phyloP scores from a whole-genome alignment of 371 early-diverging fungal species.

The Mucor saturninus region DNA sequence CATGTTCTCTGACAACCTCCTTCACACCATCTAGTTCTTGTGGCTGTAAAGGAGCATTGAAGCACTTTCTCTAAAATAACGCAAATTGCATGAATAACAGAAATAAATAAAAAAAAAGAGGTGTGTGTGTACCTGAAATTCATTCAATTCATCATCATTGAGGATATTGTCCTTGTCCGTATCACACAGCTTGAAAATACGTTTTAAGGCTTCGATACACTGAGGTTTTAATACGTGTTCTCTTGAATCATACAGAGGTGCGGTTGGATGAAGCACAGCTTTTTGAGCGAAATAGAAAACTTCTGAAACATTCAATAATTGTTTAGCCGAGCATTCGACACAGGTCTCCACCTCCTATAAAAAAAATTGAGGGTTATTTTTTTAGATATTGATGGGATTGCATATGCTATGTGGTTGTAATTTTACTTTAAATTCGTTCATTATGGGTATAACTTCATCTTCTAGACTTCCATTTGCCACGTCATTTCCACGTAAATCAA shows the following conservation, averaged over 20 bases:
- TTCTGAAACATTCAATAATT: conserved; percentile 92
- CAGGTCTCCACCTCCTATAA: conserved; percentile 95
- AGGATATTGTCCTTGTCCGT: conserved; percentile 89
- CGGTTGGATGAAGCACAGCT: conserved; percentile 96
- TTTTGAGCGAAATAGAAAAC: conserved; percentile 99
- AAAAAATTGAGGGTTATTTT: background rate
- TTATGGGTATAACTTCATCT: conserved; percentile 93
- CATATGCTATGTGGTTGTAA: no score
- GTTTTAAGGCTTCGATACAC: conserved; percentile 86
- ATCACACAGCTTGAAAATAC: conserved; percentile 96
- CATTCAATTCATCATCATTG: conserved; percentile 93
- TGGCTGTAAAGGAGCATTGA: conserved; percentile 90
- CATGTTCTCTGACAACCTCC: conserved; percentile 87
- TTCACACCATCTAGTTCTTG: conserved; percentile 96
- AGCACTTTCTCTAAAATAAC: conserved; percentile 79
- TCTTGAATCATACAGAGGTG: conserved; percentile 92
- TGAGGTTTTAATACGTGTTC: conserved; percentile 92
- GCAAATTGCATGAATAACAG: background rate
- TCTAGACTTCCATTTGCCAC: conserved; percentile 82
- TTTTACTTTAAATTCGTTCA: conserved; percentile 93
- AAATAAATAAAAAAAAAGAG: background rate
- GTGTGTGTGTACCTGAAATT: conserved; percentile 79
- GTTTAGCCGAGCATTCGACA: conserved; percentile 96
- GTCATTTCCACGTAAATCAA: conserved; percentile 87
- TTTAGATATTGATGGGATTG: no score